A percentile compares a stretch with the other conserved stretches of the same genome.
phyloP scores from a whole-genome alignment of 495 filamentous ascomycete genomes.

The Platismatia glauca region DNA sequence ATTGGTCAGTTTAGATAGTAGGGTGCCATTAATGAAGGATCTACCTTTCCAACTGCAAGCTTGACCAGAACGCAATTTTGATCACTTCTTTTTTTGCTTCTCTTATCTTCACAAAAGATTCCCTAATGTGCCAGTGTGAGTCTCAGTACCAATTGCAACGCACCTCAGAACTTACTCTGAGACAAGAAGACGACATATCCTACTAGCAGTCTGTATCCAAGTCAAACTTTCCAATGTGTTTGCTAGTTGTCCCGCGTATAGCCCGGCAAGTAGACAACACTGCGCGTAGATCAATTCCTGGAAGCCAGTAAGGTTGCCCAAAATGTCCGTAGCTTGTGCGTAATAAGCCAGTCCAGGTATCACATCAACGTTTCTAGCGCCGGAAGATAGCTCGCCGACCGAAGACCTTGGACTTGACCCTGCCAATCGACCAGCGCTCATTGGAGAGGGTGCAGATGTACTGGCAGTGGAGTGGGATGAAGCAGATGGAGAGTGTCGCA shows the following conservation, averaged over 20 bases:
- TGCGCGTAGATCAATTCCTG: slow-evolving; percentile 75
- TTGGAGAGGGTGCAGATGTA: slow-evolving; percentile 26
- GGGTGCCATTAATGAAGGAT: slow-evolving; percentile 9
- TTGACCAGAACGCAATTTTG: slow-evolving; percentile 85
- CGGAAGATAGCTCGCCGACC: slow-evolving; percentile 15
- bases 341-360: slow-evolving; percentile 88
- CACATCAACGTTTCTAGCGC: slow-evolving; percentile 63
- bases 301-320: slow-evolving; percentile 69
- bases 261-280: slow-evolving; percentile 72
- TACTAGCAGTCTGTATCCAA: slow-evolving; percentile 74
- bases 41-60: slow-evolving; percentile 85
- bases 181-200: slow-evolving; percentile 67
- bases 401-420: slow-evolving; percentile 19
- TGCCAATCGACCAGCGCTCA: slow-evolving; percentile 10
- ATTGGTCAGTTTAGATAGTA: neutral
- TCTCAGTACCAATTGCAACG: neutral
- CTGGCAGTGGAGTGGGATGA: slow-evolving; percentile 22
- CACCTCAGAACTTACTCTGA: slow-evolving; percentile 50
- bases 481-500: slow-evolving; percentile 22
- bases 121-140: slow-evolving; percentile 4
- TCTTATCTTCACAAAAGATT: slow-evolving; percentile 16
- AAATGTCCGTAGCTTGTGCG: slow-evolving; percentile 75
- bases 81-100: slow-evolving; percentile 45
- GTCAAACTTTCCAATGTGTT: slow-evolving; percentile 83
- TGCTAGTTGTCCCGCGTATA: slow-evolving; percentile 82